Evolutionary conservation across 768 basidiomycete genomes (phyloP).

Genomic region (Russula sp.): DNA sequence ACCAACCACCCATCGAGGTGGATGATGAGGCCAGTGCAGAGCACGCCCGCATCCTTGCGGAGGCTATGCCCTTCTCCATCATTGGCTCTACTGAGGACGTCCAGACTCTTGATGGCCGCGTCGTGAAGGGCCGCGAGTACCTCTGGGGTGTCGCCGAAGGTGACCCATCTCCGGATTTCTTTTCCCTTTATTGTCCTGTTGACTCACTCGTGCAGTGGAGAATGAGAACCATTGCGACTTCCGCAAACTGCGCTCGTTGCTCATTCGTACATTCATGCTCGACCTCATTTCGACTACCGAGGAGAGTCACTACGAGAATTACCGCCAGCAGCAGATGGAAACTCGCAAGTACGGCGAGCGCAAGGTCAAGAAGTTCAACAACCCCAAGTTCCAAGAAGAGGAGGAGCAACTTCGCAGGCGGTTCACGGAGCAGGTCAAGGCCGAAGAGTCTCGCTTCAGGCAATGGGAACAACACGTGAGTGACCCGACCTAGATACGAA

Average conservation of each 20-base stretch:
- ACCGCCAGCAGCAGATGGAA: slow-evolving; percentile 98
- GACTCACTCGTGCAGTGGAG: slow-evolving; percentile 55
- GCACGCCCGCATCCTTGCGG: slow-evolving; percentile 78
- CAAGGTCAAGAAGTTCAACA: slow-evolving; percentile 97
- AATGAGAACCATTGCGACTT: slow-evolving; percentile 99
- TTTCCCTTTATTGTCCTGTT: background rate
- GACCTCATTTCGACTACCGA: slow-evolving; percentile 96
- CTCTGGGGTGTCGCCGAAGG: slow-evolving; percentile 99
- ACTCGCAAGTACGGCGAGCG: slow-evolving; percentile 98
- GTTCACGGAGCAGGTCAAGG: slow-evolving; percentile 99
- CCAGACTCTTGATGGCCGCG: slow-evolving; percentile 79
- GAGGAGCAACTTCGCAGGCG: slow-evolving; percentile 94
- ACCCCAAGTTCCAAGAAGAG: slow-evolving; percentile 99
- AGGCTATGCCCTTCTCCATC: slow-evolving; percentile 97
- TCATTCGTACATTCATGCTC: slow-evolving; percentile 98
- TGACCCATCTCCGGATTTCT: slow-evolving; percentile 31
- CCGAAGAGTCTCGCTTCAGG: slow-evolving; percentile 94
- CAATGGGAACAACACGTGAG: slow-evolving; percentile 98
- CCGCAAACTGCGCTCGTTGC: slow-evolving; percentile 90
- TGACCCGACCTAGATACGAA: slow-evolving; percentile 19
- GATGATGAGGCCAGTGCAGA: slow-evolving; percentile 86
- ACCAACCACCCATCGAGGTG: slow-evolving; percentile 84
- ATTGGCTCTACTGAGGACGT: slow-evolving; percentile 97
- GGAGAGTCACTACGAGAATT: slow-evolving; percentile 95
- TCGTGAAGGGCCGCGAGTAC: slow-evolving; percentile 97